Percentiles rank a stretch among this genome's conserved stretches.
These are phyloP conservation scores for Apiospora phragmitis DNA, from an alignment of 2,329 filamentous ascomycete genomes.

Conservation along the genomic window DNA sequence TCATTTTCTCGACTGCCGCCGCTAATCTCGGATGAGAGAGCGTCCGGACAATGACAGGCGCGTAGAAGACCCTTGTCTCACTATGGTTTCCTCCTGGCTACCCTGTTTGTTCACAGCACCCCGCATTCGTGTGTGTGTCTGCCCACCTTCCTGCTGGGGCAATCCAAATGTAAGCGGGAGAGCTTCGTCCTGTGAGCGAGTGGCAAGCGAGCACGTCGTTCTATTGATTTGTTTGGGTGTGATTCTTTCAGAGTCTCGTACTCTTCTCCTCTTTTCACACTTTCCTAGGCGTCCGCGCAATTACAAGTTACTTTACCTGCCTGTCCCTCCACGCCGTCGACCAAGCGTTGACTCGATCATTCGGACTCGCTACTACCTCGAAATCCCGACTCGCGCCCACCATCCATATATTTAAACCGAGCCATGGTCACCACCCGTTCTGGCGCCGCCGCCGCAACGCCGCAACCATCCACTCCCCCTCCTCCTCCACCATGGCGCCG, in stretches of 20 bases:
- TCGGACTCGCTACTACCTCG: neutral
- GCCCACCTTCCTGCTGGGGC: neutral
- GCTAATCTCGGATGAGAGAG: neutral
- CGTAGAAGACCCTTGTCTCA: constrained; percentile 2
- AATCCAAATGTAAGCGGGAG: neutral
- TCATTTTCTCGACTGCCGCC: neutral
- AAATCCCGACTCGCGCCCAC: neutral
- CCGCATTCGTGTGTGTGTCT: neutral
- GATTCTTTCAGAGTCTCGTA: neutral
- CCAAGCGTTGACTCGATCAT: neutral
- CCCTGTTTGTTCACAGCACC: neutral
- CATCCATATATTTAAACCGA: neutral
- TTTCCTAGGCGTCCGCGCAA: neutral
- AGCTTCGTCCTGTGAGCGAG: neutral
- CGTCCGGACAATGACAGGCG: neutral
- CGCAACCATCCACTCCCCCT: neutral
- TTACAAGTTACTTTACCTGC: neutral
- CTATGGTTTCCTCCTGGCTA: neutral
- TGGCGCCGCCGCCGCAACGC: constrained; percentile 14
- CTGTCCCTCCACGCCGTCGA: neutral
- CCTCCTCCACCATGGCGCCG: neutral
- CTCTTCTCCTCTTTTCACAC: neutral
- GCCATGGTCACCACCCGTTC: constrained; percentile 34
- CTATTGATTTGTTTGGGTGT: neutral
- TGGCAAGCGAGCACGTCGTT: neutral